Evolutionary conservation across 164 flowering plant genomes (phyloP), one percentile per base, ranked within the genome.

Genomic region (Taxillus chinensis): DNA sequence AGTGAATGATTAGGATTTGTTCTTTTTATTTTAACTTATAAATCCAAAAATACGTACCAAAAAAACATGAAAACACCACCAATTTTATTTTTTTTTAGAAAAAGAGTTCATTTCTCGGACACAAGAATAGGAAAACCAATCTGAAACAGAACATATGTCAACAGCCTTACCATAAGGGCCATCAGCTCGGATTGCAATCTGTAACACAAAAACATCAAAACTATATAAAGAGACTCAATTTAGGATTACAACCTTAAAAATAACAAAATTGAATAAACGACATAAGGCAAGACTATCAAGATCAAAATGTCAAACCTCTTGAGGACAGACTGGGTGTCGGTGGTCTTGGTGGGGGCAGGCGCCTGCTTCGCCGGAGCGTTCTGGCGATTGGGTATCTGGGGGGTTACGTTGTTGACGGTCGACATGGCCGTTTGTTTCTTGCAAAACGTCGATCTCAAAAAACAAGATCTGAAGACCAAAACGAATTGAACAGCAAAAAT

Each of bases 161-260:
- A 42, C 3, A 27, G 17, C 8, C 82, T 74, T 63, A 83, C 88
- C 88, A 83, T 83, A 38, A 83, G 74, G 8, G 83, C 74, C 88
- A 83, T 83, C 43, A 83, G 63, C 64, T 83, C 88, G 12, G 82
- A 76, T 41, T 83, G 88, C 76, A 83, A 66, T 77, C 88, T 83
- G 82, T 27, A 27, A 27, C 60, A 37, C 9, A 48, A 48, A 48
- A 11, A 48, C 10, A 48, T 7, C 40, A 10, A 5, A 14, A 58
- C 12, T 8, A 41, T 41, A 39, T 50, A 48, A 60, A 16, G 42
- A 14, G 41, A 5, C 27, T 40, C 0, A 51, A 9, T 5, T 9
- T 38, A 13, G 12, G 39, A 55, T 5, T 14, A 4, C 4, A 48
- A 48, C 4, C 11, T 8, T 14, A 5, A 8, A 51, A 51, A 5